phyloP scores from a whole-genome alignment of 2,329 filamentous ascomycete species.

The Grosmannia penicillata region DNA sequence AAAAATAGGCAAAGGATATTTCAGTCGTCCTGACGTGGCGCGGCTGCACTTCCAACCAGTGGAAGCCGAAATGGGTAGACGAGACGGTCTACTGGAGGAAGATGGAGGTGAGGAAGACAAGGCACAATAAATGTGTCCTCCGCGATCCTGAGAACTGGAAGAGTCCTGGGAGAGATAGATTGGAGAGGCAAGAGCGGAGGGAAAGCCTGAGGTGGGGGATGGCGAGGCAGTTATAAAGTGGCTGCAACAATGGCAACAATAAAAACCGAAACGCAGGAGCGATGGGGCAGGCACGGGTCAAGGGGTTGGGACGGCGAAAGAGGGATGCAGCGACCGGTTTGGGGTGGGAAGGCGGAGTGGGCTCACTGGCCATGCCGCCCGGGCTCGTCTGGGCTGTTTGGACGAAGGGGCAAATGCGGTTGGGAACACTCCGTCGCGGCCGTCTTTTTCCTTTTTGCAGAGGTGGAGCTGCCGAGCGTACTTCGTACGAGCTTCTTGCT shows the following conservation, averaged over 20 bases:
- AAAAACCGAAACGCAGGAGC: not conserved
- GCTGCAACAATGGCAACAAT: not conserved
- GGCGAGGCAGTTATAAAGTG: slow-evolving; percentile 1
- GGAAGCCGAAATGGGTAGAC: too few species aligned
- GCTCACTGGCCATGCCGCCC: not conserved
- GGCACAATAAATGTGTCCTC: too few species aligned
- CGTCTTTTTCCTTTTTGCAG: not conserved
- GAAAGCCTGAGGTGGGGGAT: not conserved
- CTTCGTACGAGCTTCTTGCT: too few species aligned
- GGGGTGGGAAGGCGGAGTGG: slow-evolving; percentile 1
- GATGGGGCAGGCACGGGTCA: slow-evolving; percentile 1
- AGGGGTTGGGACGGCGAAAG: slow-evolving; percentile 1
- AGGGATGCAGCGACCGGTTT: not conserved
- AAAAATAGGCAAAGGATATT: not conserved
- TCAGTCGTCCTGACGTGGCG: too few species aligned
- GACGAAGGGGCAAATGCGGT: not conserved
- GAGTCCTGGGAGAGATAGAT: not conserved
- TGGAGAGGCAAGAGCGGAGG: not conserved
- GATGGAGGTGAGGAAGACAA: too few species aligned
- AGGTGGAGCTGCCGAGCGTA: too few species aligned
- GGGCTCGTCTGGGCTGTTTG: not conserved
- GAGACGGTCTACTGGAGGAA: too few species aligned
- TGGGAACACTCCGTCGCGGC: not conserved
- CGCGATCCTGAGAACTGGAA: too few species aligned
- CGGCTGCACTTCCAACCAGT: too few species aligned